These are phyloP conservation scores for Aspergillus alliaceus DNA, from an alignment of 2,329 filamentous ascomycete species.

Conservation along the genomic window DNA sequence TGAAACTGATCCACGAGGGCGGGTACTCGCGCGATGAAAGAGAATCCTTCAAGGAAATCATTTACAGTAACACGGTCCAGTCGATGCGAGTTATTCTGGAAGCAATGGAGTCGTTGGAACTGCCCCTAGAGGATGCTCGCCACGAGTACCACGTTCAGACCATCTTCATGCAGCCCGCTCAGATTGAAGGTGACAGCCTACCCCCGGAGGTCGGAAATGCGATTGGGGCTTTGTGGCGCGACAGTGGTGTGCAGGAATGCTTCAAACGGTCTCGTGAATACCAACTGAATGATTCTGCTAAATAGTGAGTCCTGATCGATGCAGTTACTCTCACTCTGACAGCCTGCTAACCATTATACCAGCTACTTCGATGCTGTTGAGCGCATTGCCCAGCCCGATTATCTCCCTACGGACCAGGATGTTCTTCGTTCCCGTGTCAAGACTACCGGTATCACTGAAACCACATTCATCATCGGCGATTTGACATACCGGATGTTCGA, in stretches of 20 bases:
- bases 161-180: conserved; percentile 96
- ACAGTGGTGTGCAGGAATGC: conserved; percentile 88
- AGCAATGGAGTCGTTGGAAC: conserved; percentile 67
- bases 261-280: conserved; percentile 96
- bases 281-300: conserved; percentile 91
- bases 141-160: conserved; percentile 98
- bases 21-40: conserved; percentile 91
- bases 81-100: conserved; percentile 71
- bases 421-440: conserved; percentile 94
- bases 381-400: conserved; percentile 85
- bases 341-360: conserved; percentile 33
- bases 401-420: conserved; percentile 93
- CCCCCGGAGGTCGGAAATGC: conserved; percentile 93
- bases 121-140: conserved; percentile 85
- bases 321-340: not conserved
- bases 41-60: conserved; percentile 70
- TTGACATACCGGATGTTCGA: conserved; percentile 97
- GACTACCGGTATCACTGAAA: conserved; percentile 96
- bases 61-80: conserved; percentile 70
- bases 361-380: conserved; percentile 97
- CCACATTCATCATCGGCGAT: conserved; percentile 91
- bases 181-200: conserved; percentile 92
- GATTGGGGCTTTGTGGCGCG: conserved; percentile 90
- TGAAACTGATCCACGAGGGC: conserved; percentile 99
- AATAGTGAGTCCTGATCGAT: conserved; percentile 70